These are phyloP conservation scores for Trichocladium antarcticum DNA, from an alignment of 495 filamentous ascomycete species.

Conservation along the genomic window DNA sequence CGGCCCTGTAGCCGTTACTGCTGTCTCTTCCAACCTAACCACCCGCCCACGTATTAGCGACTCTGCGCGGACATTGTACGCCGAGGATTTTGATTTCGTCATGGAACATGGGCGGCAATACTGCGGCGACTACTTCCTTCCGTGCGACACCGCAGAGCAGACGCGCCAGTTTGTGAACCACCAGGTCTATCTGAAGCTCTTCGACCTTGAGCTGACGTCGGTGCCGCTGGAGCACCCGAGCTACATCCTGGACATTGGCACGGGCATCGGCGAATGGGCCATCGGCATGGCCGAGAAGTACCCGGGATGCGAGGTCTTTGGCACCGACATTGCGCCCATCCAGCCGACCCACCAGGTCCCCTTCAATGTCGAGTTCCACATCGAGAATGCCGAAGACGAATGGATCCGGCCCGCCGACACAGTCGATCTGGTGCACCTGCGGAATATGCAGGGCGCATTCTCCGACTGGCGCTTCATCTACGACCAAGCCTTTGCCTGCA, in stretches of 20 bases:
- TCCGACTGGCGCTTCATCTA: slow-evolving; percentile 52
- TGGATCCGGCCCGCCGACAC: slow-evolving; percentile 45
- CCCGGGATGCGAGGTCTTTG: slow-evolving; percentile 53
- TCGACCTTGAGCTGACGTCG: slow-evolving; percentile 49
- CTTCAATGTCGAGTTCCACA: slow-evolving; percentile 58
- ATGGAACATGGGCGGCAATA: slow-evolving; percentile 59
- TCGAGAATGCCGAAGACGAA: slow-evolving; percentile 54
- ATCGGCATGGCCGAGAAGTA: slow-evolving; percentile 56
- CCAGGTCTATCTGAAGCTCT: slow-evolving; percentile 50
- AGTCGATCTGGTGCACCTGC: slow-evolving; percentile 58
- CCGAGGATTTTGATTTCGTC: slow-evolving; percentile 43
- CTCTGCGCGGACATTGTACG: slow-evolving; percentile 49
- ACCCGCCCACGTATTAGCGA: slow-evolving; percentile 31
- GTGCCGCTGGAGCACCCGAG: slow-evolving; percentile 43
- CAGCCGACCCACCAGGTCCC: slow-evolving; percentile 43
- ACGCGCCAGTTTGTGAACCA: slow-evolving; percentile 58
- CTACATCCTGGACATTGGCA: slow-evolving; percentile 59
- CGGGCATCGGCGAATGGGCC: slow-evolving; percentile 64
- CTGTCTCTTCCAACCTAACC: too few species aligned
- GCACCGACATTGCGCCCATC: slow-evolving; percentile 56
- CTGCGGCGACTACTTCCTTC: slow-evolving; percentile 60
- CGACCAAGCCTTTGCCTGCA: slow-evolving; percentile 45
- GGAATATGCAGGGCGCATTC: slow-evolving; percentile 53
- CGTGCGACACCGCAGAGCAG: slow-evolving; percentile 64
- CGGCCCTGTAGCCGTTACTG: too few species aligned